A percentile compares a stretch with the other conserved stretches of the same genome.
Conservation (phyloP, 805 yeast species). For the Schizosaccharomyces pombe region ASM294v3 CU329670.1:3504501-3505000, state of each 20-base stretch:
- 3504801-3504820: background rate
- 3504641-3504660: background rate
- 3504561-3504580: background rate
- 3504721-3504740: slow-evolving; percentile 64
- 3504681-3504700: slow-evolving; percentile 65
- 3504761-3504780: slow-evolving; percentile 78
- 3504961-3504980: background rate
- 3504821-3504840: background rate
- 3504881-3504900: no score
- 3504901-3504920: no score
- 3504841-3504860: background rate
- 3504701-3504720: slow-evolving; percentile 72
- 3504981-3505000: background rate
- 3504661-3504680: slow-evolving; percentile 11
- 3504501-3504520: background rate
- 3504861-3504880: no score
- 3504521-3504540: background rate
- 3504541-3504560: background rate
- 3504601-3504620: background rate
- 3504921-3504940: no score
- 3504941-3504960: no score
- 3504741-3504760: slow-evolving; percentile 62
- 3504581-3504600: background rate
- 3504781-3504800: slow-evolving; percentile 38
- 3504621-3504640: background rate